Conservation (phyloP, 75 land plant species). For the Pinus albicaulis region DNA sequence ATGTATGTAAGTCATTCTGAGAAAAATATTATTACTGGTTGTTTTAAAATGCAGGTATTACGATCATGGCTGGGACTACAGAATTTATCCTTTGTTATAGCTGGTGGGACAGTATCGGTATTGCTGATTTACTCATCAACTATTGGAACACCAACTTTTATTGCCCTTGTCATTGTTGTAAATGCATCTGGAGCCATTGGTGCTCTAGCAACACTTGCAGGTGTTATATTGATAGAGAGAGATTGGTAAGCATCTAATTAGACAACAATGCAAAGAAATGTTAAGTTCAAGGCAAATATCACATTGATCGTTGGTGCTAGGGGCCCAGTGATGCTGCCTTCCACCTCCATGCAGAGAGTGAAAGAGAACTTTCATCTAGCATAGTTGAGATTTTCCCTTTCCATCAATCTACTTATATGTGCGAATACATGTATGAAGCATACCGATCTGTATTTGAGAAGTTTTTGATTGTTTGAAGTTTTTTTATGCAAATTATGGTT, state of each 20-base stretch:
- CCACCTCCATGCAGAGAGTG: not conserved
- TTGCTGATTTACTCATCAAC: conserved; percentile 40
- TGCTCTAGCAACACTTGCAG: conserved; percentile 82
- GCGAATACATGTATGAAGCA: not conserved
- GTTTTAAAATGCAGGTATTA: conserved; percentile 48
- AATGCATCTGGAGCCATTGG: conserved; percentile 80
- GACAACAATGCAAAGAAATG: not conserved
- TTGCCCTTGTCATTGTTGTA: conserved; percentile 53
- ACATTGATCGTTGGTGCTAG: not conserved
- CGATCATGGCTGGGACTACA: conserved; percentile 62
- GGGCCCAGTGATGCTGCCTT: no score
- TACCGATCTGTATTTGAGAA: not conserved
- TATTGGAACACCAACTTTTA: conserved; percentile 20
- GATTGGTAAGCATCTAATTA: conserved; percentile 67
- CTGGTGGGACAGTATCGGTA: conserved; percentile 54
- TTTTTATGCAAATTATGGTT: no score
- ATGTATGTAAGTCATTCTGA: not conserved
- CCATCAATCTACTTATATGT: not conserved
- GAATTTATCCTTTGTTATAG: conserved; percentile 72
- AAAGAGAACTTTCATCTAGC: not conserved
- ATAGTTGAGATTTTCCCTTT: not conserved
- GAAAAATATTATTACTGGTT: not conserved
- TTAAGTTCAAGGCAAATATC: not conserved
- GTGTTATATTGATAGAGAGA: conserved; percentile 84
- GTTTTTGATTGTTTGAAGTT: not conserved